Evolutionary conservation across 2,329 filamentous ascomycete genomes (phyloP).

Genomic region (Sclerotinia minor): DNA sequence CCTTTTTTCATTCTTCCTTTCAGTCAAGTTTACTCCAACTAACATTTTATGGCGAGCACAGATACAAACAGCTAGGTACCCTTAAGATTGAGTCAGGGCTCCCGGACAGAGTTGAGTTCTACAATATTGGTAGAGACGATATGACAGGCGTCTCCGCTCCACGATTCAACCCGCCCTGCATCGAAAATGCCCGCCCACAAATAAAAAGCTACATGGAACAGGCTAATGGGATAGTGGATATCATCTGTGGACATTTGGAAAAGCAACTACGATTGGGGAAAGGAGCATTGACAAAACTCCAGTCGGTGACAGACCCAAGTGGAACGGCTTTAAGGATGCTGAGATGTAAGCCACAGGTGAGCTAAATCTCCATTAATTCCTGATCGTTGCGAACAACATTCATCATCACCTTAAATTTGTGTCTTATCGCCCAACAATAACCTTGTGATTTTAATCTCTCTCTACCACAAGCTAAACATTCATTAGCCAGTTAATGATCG

Average conservation of each 20-base stretch:
- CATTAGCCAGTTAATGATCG: constrained; percentile 46
- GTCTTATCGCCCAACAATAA: neutral
- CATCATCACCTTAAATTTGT: constrained; percentile 39
- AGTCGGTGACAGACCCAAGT: constrained; percentile 4
- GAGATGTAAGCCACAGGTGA: constrained; percentile 27
- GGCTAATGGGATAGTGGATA: neutral
- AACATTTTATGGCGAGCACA: neutral
- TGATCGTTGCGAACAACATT: neutral
- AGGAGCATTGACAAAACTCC: constrained; percentile 47
- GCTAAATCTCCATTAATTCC: neutral
- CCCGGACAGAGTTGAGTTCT: neutral
- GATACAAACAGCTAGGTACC: neutral
- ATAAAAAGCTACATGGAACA: constrained; percentile 6
- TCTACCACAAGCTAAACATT: neutral
- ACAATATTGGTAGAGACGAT: constrained; percentile 2
- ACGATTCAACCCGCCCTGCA: constrained; percentile 1
- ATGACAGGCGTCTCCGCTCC: neutral
- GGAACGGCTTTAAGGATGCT: constrained; percentile 25
- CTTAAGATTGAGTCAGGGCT: neutral
- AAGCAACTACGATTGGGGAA: constrained; percentile 9
- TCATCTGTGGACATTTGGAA: neutral
- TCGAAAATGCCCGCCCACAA: neutral
- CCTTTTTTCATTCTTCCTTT: neutral
- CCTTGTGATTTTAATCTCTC: neutral
- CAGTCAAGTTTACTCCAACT: neutral